Base-by-base conservation (phyloP, 2,329 filamentous ascomycete genomes). In the Xylaria sp. region DNA sequence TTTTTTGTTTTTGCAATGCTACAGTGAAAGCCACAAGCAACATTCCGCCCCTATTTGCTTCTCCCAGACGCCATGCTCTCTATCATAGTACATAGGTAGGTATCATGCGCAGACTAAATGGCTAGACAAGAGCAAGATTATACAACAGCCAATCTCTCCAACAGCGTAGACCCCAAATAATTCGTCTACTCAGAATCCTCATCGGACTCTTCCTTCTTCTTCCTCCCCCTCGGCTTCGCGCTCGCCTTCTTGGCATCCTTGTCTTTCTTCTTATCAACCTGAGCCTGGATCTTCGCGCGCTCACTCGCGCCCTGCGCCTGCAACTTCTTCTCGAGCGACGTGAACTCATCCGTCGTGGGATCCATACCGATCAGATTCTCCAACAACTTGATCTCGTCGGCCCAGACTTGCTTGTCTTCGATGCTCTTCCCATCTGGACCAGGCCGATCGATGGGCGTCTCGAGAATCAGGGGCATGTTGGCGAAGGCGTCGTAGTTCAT, bases 321-420 rank as follows among this genome's bases (percentile, higher is more conserved):
- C 65, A 97, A 73, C 54, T 84, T 79, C 59, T 75, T 73, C 65
- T 91, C 91, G 55, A 90, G 75, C 10, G 78, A 73, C 66, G 75
- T 77, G 71, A 97, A 97, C 67, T 90, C 87, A 7, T 86, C 80
- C n/a, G 83, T 79, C 42, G 91, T 88, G 0, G 84, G 72, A 71
- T 97, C 89, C 84, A 92, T 91, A 6, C 87, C 93, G 47, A 97
- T 88, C 54, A 99, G 78, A 51, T 86, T 86, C 76, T 99, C 94
- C 4, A 99, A 81, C 64, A 97, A 78, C 78, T 97, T 97, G 75
- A 99, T 97, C 77, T 99, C 94, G 51, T 87, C 82, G 0, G 92
- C 92, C 92, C 93, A 97, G 13, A 97, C 82, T 56, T 83, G 79
- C 73, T 87, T 91, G 73, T 97, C 91, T 70, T 96, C 89, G 44